These are phyloP conservation scores for Thraustochytrium striatum DNA, from an alignment of 352 stramenopile genomes.

Conservation along the genomic window DNA sequence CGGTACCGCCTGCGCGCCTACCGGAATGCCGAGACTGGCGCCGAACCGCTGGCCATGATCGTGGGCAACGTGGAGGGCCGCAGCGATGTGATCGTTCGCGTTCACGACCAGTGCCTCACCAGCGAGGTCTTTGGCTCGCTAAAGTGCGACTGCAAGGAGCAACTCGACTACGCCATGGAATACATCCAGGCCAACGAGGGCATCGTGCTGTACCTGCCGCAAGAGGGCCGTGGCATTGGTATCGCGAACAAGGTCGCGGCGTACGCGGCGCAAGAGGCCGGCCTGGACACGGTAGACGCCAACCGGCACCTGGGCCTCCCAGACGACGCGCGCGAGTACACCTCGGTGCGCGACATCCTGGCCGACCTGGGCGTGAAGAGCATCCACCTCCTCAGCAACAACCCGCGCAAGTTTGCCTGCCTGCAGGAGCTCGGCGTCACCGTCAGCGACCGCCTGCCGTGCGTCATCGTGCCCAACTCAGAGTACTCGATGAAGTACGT, in stretches of 20 bases:
- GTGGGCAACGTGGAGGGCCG: constrained; percentile 67
- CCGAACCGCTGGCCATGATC: constrained; percentile 79
- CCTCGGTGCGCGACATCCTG: constrained; percentile 87
- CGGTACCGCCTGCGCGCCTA: constrained; percentile 78
- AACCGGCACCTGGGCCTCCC: constrained; percentile 95
- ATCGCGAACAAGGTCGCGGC: constrained; percentile 97
- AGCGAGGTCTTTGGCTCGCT: constrained; percentile 96
- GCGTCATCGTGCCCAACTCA: constrained; percentile 82
- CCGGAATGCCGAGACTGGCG: constrained; percentile 67
- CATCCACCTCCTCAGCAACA: constrained; percentile 97
- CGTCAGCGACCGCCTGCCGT: constrained; percentile 79
- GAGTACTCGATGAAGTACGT: constrained; percentile 80
- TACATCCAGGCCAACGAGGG: constrained; percentile 84
- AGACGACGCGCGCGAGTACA: constrained; percentile 95
- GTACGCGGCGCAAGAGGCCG: constrained; percentile 92
- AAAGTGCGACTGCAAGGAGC: constrained; percentile 97
- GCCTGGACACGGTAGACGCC: constrained; percentile 95
- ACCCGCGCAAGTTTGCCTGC: constrained; percentile 92
- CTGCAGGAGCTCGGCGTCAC: constrained; percentile 81
- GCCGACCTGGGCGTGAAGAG: constrained; percentile 87
- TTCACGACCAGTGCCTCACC: constrained; percentile 99
- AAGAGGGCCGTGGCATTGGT: constrained; percentile 97
- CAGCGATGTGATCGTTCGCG: constrained; percentile 77
- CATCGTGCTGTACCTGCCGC: constrained; percentile 97
- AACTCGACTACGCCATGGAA: constrained; percentile 87